Evolutionary conservation across 257 asterid species (phyloP), one percentile per base, ranked within the genome.

Genomic region (Petunia secreta): DNA sequence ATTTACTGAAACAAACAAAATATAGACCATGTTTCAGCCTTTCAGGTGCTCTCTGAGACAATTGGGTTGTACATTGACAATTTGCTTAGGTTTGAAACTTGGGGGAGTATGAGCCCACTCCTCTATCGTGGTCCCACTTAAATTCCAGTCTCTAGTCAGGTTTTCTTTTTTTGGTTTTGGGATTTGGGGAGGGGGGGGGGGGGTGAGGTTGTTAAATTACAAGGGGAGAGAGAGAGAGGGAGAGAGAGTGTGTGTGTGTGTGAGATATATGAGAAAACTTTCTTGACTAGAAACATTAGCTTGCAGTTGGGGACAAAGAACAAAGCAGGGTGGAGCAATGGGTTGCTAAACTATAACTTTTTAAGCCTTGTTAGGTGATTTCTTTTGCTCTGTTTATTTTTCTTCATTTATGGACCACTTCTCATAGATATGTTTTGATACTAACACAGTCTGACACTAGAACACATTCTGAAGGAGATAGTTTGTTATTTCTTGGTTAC

Each of bases 261-360:
- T 25, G 25, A 25, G 25, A 25, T 25, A 25, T 25, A 25, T 25
- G 25, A 25, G 25, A 25, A 25, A 25, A 25, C 25, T 25, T 25
- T 25, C 25, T 25, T 58, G 63, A 14, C 69, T 63, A 37, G 69
- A 36, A 38, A 37, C 7, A 5, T 10, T 63, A 16, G 15, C 69
- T 63, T 63, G 9, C 39, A 65, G 36, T 67, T 66, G n/a, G 4
- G 5, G n/a, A n/a, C 75, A 66, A 15, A 25, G 65, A 25, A 43
- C 14, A 67, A 67, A n/a, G 6, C 39, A 68, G 57, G 75, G 57
- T 68, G 58, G 16, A 68, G 41, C 15, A 68, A 16, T 16, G 76
- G n/a, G 75, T 7, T 67, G 15, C n/a, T 43, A 67, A 67, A 67
- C 34, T 14, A 67, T 54, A 66, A 67, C 75, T 15, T 6, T n/a